These are phyloP conservation scores for Hypseocharis bilobata DNA, from an alignment of 441 rosid species.

Conservation along the genomic window DNA sequence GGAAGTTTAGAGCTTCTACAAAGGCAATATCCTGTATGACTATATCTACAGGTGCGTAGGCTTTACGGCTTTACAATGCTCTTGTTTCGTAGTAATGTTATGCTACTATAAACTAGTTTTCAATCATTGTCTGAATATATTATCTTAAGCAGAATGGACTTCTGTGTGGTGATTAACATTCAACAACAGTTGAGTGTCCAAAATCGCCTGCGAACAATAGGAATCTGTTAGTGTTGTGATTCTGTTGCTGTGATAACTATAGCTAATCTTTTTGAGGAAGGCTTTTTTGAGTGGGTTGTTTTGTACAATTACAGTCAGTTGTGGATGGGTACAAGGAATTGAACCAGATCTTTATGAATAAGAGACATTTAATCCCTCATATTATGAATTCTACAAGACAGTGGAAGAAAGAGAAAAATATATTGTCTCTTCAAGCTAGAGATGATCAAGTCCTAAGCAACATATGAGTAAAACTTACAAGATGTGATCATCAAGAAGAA, in stretches of 20 bases:
- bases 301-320: background rate
- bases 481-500: background rate
- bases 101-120: background rate
- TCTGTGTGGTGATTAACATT: background rate
- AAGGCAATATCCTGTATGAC: slow-evolving; percentile 68
- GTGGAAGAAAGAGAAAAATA: background rate
- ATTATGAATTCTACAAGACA: background rate
- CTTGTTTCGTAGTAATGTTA: slow-evolving; percentile 4
- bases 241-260: background rate
- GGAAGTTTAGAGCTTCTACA: slow-evolving; percentile 66
- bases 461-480: background rate
- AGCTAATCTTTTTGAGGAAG: background rate
- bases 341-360: background rate
- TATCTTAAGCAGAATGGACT: background rate
- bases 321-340: background rate
- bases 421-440: background rate
- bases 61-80: slow-evolving; percentile 1
- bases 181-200: background rate
- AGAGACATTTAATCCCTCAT: background rate
- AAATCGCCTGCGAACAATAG: background rate
- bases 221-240: background rate
- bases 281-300: background rate
- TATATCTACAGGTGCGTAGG: slow-evolving; percentile 56
- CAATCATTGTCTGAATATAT: background rate
- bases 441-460: background rate